Conservation (phyloP, 1,284 basidiomycete species). For the Austroboletus novae-zelandiae region DNA sequence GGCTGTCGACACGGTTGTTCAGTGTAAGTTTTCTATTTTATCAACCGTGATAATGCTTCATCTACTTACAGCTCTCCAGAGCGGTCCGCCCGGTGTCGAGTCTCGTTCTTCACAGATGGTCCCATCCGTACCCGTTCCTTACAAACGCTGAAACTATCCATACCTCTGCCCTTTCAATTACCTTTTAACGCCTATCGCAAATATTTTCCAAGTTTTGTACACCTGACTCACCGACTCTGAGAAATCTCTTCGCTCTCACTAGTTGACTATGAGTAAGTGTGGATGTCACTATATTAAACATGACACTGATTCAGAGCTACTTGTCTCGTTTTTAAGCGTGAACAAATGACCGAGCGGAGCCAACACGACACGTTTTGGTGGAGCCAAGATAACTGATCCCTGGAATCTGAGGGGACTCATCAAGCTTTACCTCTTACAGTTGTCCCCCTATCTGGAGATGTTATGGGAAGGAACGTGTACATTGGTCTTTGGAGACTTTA, state of each 20-base stretch:
- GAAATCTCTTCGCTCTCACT: slow-evolving; percentile 4
- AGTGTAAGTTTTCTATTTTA: not conserved
- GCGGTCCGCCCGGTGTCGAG: not conserved
- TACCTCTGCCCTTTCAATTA: not conserved
- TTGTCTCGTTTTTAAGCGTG: too few relatives aligned
- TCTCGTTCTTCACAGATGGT: not conserved
- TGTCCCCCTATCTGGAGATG: not conserved
- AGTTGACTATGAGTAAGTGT: not conserved
- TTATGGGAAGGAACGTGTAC: not conserved
- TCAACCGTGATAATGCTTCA: not conserved
- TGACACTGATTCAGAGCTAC: too few relatives aligned
- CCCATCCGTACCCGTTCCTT: not conserved
- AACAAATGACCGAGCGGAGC: not conserved
- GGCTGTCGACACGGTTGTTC: not conserved
- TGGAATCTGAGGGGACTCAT: not conserved
- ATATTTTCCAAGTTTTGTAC: not conserved
- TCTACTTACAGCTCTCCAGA: not conserved
- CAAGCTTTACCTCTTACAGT: not conserved
- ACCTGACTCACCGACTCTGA: slow-evolving; percentile 1
- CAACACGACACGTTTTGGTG: not conserved
- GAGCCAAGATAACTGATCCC: not conserved
- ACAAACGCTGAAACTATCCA: not conserved
- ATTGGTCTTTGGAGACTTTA: not conserved
- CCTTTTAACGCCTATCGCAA: not conserved
- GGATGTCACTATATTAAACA: not conserved